These are phyloP conservation scores for Datura wrightii DNA, from an alignment of 257 asterid species.

Conservation along the genomic window DNA sequence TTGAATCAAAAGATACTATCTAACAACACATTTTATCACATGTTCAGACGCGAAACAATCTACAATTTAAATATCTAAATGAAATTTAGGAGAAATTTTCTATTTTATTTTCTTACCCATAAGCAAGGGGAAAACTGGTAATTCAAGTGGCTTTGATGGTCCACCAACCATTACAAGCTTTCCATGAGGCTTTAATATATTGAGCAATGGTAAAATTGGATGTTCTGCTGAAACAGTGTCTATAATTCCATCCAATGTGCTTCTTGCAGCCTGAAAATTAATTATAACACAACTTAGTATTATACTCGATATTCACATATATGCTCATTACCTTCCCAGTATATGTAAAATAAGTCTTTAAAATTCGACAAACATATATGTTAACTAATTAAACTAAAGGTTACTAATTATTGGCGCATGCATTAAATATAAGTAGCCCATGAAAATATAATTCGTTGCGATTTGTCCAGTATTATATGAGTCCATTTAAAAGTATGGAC, in stretches of 20 bases:
- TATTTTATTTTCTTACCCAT: neutral
- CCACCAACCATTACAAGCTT: constrained; percentile 44
- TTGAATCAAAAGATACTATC: neutral
- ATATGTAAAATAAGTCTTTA: neutral
- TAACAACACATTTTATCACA: neutral
- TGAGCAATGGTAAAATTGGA: constrained; percentile 34
- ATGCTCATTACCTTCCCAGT: neutral
- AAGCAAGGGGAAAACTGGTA: constrained; percentile 39
- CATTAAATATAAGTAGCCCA: neutral
- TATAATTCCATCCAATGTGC: constrained; percentile 47
- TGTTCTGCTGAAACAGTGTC: constrained; percentile 49
- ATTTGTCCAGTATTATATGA: no score
- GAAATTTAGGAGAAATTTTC: no score
- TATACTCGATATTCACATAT: neutral
- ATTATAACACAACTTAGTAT: neutral
- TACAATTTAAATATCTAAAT: neutral
- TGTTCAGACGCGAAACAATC: accelerated
- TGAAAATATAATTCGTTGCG: no score
- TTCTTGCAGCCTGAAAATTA: constrained; percentile 35
- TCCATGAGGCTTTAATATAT: constrained; percentile 41
- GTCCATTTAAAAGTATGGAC: no score
- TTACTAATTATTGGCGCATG: no score
- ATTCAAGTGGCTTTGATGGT: constrained; percentile 41
- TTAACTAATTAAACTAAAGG: neutral
- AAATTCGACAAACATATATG: neutral